Percentiles rank a stretch among this genome's conserved stretches.
These are phyloP conservation scores for Phytophthora uliginosa DNA, from an alignment of 352 stramenopile genomes.

Conservation along the genomic window DNA sequence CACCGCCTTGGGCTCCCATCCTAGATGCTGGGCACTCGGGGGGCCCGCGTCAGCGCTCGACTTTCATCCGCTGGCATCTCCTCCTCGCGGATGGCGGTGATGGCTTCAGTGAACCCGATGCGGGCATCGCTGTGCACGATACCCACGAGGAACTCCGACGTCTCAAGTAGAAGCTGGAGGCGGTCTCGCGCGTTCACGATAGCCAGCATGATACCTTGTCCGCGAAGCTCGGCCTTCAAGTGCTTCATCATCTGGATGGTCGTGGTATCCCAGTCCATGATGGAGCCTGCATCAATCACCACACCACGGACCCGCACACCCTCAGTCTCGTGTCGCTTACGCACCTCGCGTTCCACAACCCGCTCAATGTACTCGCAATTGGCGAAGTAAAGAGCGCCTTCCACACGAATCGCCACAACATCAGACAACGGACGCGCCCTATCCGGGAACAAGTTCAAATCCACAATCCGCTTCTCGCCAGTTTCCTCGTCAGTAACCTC, in stretches of 20 bases:
- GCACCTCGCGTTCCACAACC: constrained; percentile 52
- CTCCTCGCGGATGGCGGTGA: constrained; percentile 64
- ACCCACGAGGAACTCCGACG: constrained; percentile 71
- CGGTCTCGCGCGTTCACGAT: constrained; percentile 83
- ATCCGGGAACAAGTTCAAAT: constrained; percentile 34
- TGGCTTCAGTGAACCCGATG: constrained; percentile 74
- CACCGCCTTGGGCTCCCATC: not conserved
- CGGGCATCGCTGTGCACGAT: constrained; percentile 69
- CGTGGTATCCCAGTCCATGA: constrained; percentile 89
- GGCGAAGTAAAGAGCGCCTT: constrained; percentile 79
- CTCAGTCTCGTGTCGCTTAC: constrained; percentile 46
- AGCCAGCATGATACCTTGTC: constrained; percentile 71
- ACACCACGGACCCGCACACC: constrained; percentile 59
- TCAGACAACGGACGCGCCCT: constrained; percentile 45
- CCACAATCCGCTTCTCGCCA: constrained; percentile 52
- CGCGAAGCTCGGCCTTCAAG: constrained; percentile 65
- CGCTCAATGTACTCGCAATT: constrained; percentile 76
- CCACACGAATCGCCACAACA: constrained; percentile 67
- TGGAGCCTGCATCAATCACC: constrained; percentile 78
- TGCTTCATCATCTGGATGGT: constrained; percentile 92
- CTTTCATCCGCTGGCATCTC: constrained; percentile 29
- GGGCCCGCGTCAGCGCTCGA: constrained; percentile 27
- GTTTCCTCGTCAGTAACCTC: constrained; percentile 49
- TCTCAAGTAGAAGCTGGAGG: constrained; percentile 70
- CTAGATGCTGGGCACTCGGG: constrained; percentile 36